A percentile compares a stretch with the other conserved stretches of the same genome.
Evolutionary conservation across 495 filamentous ascomycete species (phyloP).

Genomic region (Baudoinia panamericana): DNA sequence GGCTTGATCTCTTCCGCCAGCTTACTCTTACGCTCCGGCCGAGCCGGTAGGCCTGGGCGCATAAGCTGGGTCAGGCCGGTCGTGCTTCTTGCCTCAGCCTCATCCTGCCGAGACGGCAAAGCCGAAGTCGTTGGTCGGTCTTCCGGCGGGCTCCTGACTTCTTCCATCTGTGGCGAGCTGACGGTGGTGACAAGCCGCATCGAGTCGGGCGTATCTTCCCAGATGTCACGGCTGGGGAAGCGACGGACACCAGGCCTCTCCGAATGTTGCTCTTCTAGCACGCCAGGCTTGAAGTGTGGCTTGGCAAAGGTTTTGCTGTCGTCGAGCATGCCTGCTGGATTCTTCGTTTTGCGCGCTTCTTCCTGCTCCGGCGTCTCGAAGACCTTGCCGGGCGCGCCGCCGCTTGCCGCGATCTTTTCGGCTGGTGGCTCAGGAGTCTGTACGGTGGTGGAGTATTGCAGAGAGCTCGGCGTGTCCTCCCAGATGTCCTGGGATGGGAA

Average conservation of each 20-base stretch:
- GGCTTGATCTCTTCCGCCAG: conserved; percentile 17
- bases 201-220: conserved; percentile 88
- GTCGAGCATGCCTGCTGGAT: conserved; percentile 25
- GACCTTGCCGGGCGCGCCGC: conserved; percentile 15
- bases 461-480: conserved; percentile 88
- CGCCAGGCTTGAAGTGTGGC: conserved; percentile 31
- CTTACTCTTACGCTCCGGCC: conserved; percentile 18
- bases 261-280: conserved; percentile 30
- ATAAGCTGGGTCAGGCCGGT: conserved; percentile 9
- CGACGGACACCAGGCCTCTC: conserved; percentile 44
- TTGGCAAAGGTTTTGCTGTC: conserved; percentile 29
- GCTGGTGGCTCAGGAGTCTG: conserved; percentile 55
- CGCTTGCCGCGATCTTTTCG: conserved; percentile 19
- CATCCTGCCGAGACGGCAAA: conserved; percentile 6
- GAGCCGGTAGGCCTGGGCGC: conserved; percentile 12
- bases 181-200: conserved; percentile 71
- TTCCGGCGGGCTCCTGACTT: conserved; percentile 16
- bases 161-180: conserved; percentile 44
- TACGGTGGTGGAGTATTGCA: conserved; percentile 72
- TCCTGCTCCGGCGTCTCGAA: conserved; percentile 50
- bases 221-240: conserved; percentile 90
- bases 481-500: conserved; percentile 94
- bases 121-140: conserved; percentile 13
- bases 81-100: conserved; percentile 9
- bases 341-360: conserved; percentile 30